Base-by-base conservation (phyloP, 768 basidiomycete species). In the Xerocomus spinulosus region DNA sequence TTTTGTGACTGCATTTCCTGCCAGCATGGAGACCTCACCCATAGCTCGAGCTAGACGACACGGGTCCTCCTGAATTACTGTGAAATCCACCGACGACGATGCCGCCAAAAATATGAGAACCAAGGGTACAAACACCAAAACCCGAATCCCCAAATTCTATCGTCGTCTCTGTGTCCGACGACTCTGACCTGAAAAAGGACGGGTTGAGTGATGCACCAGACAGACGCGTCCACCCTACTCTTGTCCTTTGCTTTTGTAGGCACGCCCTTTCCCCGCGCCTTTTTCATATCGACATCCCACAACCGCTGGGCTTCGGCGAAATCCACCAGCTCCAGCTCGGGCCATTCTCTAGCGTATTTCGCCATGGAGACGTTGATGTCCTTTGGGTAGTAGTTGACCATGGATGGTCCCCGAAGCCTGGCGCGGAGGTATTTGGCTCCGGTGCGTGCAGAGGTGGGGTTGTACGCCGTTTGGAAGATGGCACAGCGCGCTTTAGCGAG, bases 401-500 rank as follows among this genome's bases (percentile, higher is more conserved):
- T 88, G 23, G 90, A 78, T 0, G 92, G 92, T 0, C 94, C 95
- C 0, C 84, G 81, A 29, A 97, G 79, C 15, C 86, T 77, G 13
- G 79, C 75, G 17, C 86, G 82, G 38, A 97, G 81, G 71, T 95
- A 92, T 71, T 97, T 97, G 23, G 92, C 86, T 15, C 95, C 95
- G 0, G 88, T 93, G 15, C 94, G 83, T 13, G 81, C 63, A 23
- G 79, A 79, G 3, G 77, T 77, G 0, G 94, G 94, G 68, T 97
- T 97, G 70, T 87, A 92, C 4, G 85, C 74, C 9, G 91, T 95
- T 61, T 92, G 81, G 61, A 97, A 95, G 44, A 97, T 79, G 34
- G 74, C 62, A 62, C 81, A 84, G 36, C 83, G 84, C 5, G 87
- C 72, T 41, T 78, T 76, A 1, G 68, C 76, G 52, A 92, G 73